phyloP scores from a whole-genome alignment of 495 filamentous ascomycete genomes.

The Choiromyces venosus region DNA sequence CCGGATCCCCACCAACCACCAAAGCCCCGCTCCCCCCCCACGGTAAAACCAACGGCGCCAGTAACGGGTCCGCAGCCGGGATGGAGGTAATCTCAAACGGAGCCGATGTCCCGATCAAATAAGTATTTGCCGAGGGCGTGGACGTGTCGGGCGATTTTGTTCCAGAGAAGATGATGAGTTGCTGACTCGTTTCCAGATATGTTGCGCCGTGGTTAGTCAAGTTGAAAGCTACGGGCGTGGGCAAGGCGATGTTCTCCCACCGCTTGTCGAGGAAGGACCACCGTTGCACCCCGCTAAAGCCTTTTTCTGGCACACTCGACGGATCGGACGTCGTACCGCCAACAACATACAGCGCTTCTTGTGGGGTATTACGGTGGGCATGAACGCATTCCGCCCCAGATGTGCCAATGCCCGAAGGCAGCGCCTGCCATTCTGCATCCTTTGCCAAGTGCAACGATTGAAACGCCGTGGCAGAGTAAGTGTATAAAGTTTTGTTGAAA shows the following conservation, averaged over 20 bases:
- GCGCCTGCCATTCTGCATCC: conserved; percentile 63
- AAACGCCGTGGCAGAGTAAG: conserved; percentile 69
- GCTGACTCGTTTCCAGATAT: conserved; percentile 63
- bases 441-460: conserved; percentile 62
- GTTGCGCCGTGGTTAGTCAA: conserved; percentile 61
- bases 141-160: conserved; percentile 50
- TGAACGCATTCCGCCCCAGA: conserved; percentile 72
- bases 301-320: conserved; percentile 46
- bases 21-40: conserved; percentile 69
- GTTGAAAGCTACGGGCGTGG: conserved; percentile 56
- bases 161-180: conserved; percentile 79
- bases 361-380: conserved; percentile 53
- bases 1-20: conserved; percentile 66
- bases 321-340: conserved; percentile 56
- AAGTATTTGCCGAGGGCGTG: conserved; percentile 65
- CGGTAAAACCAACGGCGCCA: conserved; percentile 65
- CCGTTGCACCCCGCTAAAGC: conserved; percentile 75
- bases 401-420: conserved; percentile 62
- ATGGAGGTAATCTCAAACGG: conserved; percentile 53
- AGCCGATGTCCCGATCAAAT: conserved; percentile 57
- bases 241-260: conserved; percentile 65
- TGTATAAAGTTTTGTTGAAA: conserved; percentile 77
- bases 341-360: conserved; percentile 72
- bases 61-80: conserved; percentile 53
- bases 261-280: conserved; percentile 68